These are phyloP conservation scores for Leccinum arenicola DNA, from an alignment of 768 basidiomycete species.

Conservation along the genomic window DNA sequence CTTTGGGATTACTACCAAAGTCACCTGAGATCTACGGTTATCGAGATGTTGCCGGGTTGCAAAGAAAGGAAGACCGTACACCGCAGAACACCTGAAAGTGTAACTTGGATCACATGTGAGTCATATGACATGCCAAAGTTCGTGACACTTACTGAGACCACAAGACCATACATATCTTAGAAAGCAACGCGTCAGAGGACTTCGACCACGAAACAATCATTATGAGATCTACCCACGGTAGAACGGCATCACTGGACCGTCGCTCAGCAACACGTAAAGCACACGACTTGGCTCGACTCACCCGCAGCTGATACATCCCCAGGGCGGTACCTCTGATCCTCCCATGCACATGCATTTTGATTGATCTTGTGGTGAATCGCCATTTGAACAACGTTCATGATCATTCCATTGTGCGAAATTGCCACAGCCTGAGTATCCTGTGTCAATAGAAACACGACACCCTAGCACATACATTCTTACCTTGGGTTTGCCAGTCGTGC, in stretches of 20 bases:
- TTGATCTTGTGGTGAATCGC: conserved; percentile 46
- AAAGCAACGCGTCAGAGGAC: conserved; percentile 11
- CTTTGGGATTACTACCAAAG: conserved; percentile 57
- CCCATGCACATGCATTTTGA: conserved; percentile 36
- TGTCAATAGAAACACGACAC: background rate
- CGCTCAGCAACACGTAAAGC: conserved; percentile 6
- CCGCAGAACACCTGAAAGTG: conserved; percentile 55
- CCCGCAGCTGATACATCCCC: conserved; percentile 60
- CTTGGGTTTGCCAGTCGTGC: conserved; percentile 60
- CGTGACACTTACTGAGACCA: conserved; percentile 45
- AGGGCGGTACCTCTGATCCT: conserved; percentile 42
- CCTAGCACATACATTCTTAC: conserved; percentile 1
- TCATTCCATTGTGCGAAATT: conserved; percentile 62
- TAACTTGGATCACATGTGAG: conserved; percentile 34
- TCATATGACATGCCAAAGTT: background rate
- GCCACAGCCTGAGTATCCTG: conserved; percentile 49
- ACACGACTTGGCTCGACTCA: conserved; percentile 28
- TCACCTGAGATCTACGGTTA: conserved; percentile 37
- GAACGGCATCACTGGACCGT: conserved; percentile 50
- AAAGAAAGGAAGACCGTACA: conserved; percentile 30
- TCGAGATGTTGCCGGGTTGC: background rate
- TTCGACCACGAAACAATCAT: background rate
- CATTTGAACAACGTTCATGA: conserved; percentile 64
- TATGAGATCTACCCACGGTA: conserved; percentile 43
- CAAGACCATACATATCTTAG: conserved; percentile 59